Base-by-base conservation (phyloP, 2,329 filamentous ascomycete genomes). In the Fusarium protoensiforme region DNA sequence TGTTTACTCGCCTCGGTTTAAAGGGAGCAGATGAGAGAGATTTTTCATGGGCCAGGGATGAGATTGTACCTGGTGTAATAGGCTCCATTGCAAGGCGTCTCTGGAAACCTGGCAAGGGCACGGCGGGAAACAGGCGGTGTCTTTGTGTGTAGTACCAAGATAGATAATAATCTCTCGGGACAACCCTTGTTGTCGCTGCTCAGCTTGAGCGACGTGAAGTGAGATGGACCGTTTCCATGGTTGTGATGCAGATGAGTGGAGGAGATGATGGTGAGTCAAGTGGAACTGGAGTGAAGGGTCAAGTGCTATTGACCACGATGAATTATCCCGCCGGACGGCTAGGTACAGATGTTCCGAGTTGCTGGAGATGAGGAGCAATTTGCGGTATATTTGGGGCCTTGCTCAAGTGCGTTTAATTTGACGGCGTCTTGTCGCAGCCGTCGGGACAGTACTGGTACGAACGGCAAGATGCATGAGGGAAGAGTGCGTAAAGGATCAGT, bases 391-490 rank as follows among this genome's bases (percentile, higher is more conserved):
- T 62, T 39, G 43, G 57, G 57, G 29, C 35, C 27, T 35, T 35
- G 24, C 53, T 24, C 13, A 48, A 51, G 33, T 31, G 39, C 41
- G 31, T 33, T 29, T 39, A 38, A 16, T 64, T 38, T 62, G 41
- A 33, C 18, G 11, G 18, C 18, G 29, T 20, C 11, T 13, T 36
- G 62, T 38, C 20, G 38, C 43, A 53, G 33, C 8, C n/a, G 22
- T 35, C 24, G 29, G 59, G 46, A 11, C 9, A 4, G 4, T 29
- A 29, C 51, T 31, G 18, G 35, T 24, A 27, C 57, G 56, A 22
- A 31, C 54, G 71, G 67, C 24, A 63, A 59, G 27, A 53, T 60
- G 38, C 51, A 61, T 60, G 31, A n/a, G 24, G 71, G 67, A 18
- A 62, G 54, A 18, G 46, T 41, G 38, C 51, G 58, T 60, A 27